phyloP scores from a whole-genome alignment of 352 stramenopile species.

The Globisporangium barbulae region DNA sequence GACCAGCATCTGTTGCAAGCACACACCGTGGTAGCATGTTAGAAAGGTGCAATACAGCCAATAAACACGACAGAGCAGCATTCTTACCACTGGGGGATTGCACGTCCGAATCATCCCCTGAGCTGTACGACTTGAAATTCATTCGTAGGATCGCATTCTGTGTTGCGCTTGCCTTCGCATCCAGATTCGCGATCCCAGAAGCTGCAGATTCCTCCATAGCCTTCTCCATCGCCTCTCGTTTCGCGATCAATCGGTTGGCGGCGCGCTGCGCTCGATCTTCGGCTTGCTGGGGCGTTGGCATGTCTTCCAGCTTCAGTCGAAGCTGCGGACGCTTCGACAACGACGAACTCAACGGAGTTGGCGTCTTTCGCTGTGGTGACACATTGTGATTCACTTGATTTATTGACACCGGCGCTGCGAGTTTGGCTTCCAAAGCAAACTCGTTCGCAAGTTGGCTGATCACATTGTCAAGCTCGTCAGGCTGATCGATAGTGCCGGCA shows the following conservation, averaged over 20 bases:
- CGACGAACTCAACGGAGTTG: constrained; percentile 11
- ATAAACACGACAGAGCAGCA: not conserved
- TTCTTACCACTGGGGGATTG: constrained; percentile 58
- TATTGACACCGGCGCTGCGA: constrained; percentile 9
- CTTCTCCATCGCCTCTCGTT: constrained; percentile 68
- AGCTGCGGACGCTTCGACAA: constrained; percentile 58
- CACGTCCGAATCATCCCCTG: constrained; percentile 58
- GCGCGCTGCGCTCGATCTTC: constrained; percentile 75
- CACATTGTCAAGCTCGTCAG: constrained; percentile 37
- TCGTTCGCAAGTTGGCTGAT: constrained; percentile 36
- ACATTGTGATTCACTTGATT: not conserved
- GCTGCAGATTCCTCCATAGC: constrained; percentile 33
- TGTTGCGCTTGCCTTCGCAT: constrained; percentile 31
- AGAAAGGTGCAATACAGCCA: not conserved
- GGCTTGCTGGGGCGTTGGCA: constrained; percentile 83
- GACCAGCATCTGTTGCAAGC: constrained; percentile 29
- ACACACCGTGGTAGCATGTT: not conserved
- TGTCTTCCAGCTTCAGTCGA: constrained; percentile 81
- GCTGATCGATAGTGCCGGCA: not conserved
- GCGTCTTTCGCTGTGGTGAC: not conserved
- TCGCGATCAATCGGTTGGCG: constrained; percentile 67
- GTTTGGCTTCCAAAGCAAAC: constrained; percentile 54
- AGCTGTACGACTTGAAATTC: constrained; percentile 73
- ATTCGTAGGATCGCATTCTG: constrained; percentile 65
- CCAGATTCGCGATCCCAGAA: constrained; percentile 15